Percentiles rank a stretch among this genome's conserved stretches.
Conservation (phyloP, 208 protist species). For the Trypanosoma grayi region DNA sequence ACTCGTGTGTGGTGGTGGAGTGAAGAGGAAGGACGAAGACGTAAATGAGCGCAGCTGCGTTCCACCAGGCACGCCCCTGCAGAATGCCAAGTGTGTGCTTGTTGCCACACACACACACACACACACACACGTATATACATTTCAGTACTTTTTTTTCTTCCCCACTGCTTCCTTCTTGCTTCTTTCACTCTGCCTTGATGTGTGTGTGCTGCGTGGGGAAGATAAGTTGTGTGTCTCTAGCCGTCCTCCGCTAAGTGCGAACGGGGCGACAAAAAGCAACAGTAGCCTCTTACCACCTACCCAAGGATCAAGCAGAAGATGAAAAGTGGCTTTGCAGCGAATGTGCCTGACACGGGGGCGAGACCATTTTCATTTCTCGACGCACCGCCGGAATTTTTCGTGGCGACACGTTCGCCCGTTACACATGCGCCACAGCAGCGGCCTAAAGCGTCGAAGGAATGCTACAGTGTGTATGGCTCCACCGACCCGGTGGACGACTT, state of each 20-base stretch:
- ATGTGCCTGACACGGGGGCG: background rate
- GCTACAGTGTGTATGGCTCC: constrained; percentile 14
- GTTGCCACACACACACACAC: background rate
- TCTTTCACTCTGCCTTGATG: background rate
- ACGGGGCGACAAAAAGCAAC: too few species aligned
- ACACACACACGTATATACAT: background rate
- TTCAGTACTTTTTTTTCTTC: background rate
- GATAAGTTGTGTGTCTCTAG: too few species aligned
- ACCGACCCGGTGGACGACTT: constrained; percentile 4
- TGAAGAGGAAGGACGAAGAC: too few species aligned
- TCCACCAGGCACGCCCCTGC: background rate
- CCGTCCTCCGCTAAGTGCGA: too few species aligned
- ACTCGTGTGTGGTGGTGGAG: too few species aligned
- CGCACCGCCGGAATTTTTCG: constrained; percentile 8
- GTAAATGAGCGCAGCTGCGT: too few species aligned
- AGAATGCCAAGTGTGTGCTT: background rate
- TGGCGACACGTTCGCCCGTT: constrained; percentile 9
- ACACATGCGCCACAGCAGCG: background rate
- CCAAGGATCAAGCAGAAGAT: too few species aligned
- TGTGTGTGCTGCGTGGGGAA: too few species aligned
- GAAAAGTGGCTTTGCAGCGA: background rate
- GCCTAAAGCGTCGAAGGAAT: background rate
- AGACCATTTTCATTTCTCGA: constrained; percentile 1
- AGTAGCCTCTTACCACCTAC: too few species aligned
- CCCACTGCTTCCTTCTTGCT: background rate